Percentiles rank a stretch among this genome's conserved stretches.
Conservation (phyloP, 805 yeast species). For the Metschnikowia continentalis region DNA sequence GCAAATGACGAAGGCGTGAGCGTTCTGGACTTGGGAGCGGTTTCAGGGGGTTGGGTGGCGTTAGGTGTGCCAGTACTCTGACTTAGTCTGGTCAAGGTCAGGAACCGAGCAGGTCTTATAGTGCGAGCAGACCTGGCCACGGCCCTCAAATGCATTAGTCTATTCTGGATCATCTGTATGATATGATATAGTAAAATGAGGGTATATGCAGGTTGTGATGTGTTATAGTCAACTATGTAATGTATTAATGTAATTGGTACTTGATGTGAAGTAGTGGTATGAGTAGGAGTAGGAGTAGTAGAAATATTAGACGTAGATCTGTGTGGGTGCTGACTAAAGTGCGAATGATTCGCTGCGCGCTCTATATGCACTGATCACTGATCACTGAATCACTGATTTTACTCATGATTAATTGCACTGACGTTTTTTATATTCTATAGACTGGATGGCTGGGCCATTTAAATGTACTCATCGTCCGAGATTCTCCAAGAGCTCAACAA, state of each 20-base stretch:
- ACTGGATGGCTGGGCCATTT: background rate
- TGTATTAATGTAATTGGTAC: no score
- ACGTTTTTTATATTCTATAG: no score
- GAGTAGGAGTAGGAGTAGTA: no score
- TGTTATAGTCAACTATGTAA: no score
- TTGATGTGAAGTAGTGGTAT: no score
- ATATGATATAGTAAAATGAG: background rate
- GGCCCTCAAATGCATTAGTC: background rate
- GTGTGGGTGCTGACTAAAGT: slow-evolving; percentile 2
- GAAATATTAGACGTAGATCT: background rate
- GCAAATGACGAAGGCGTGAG: slow-evolving; percentile 29
- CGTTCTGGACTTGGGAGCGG: slow-evolving; percentile 9
- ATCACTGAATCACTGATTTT: no score
- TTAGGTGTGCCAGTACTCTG: background rate
- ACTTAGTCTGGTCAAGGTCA: background rate
- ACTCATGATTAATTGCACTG: no score
- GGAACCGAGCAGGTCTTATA: background rate
- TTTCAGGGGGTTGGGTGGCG: no score
- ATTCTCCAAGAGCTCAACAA: slow-evolving; percentile 40
- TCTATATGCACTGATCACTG: background rate
- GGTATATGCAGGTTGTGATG: background rate
- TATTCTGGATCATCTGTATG: background rate
- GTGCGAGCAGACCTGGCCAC: background rate
- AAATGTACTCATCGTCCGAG: slow-evolving; percentile 33
- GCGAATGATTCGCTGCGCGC: slow-evolving; percentile 4